A percentile compares a stretch with the other conserved stretches of the same genome.
These are phyloP conservation scores for Dysphania ambrosioides DNA, from an alignment of 148 eudicot species.

Conservation along the genomic window DNA sequence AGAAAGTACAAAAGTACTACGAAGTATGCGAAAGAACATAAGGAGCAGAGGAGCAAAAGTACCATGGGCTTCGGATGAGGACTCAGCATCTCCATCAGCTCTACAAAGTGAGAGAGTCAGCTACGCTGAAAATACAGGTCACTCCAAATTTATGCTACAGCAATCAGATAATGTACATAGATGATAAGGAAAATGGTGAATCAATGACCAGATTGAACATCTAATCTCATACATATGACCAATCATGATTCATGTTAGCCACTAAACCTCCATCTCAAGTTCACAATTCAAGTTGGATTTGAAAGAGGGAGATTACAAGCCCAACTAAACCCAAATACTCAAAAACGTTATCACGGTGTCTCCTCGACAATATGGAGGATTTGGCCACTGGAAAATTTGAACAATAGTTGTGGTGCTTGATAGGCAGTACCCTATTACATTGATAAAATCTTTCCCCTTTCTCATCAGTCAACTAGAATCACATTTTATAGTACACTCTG, in stretches of 20 bases:
- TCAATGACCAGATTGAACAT: not conserved
- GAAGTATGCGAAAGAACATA: not conserved
- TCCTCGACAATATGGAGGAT: no score
- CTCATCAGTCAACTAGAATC: not conserved
- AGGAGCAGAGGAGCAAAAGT: not conserved
- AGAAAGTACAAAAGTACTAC: no score
- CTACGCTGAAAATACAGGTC: constrained; percentile 52
- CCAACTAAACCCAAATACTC: not conserved
- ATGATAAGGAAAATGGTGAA: no score
- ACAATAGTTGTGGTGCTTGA: no score
- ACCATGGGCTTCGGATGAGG: constrained; percentile 85
- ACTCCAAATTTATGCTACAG: not conserved
- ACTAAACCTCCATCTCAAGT: not conserved
- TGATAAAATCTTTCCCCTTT: no score
- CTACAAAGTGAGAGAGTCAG: constrained; percentile 80
- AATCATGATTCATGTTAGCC: not conserved
- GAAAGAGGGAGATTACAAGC: not conserved
- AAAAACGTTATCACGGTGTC: no score
- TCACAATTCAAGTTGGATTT: not conserved
- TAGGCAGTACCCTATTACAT: no score
- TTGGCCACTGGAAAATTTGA: no score
- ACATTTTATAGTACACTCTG: not conserved
- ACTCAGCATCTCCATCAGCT: constrained; percentile 92
- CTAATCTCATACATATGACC: not conserved
- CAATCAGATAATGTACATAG: not conserved